A percentile compares a stretch with the other conserved stretches of the same genome.
Evolutionary conservation across 192 early-diverging fungal species (phyloP).

Genomic region (Linnemannia elongata): DNA sequence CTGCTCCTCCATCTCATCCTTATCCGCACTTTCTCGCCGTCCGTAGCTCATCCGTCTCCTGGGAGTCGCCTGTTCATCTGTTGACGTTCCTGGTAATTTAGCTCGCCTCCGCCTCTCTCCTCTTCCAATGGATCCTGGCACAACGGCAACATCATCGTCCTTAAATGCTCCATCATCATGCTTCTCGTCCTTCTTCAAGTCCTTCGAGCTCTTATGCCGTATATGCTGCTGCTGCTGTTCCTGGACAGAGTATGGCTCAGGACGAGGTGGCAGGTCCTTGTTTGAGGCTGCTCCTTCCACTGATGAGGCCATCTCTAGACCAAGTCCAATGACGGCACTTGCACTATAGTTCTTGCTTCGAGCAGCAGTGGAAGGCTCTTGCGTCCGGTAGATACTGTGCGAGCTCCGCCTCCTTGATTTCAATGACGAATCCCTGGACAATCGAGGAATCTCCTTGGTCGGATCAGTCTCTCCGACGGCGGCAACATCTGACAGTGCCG

Average conservation of each 20-base stretch:
- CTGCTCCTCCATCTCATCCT: background rate
- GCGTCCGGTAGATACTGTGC: conserved; percentile 20
- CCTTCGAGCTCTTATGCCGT: conserved; percentile 3
- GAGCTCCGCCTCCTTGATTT: conserved; percentile 37
- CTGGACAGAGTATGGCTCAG: background rate
- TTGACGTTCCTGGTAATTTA: background rate
- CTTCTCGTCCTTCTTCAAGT: background rate
- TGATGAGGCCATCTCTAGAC: conserved; percentile 6
- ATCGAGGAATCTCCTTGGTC: background rate
- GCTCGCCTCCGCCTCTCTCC: conserved; percentile 23
- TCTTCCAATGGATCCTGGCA: background rate
- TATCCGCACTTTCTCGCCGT: conserved; percentile 8
- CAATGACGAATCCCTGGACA: conserved; percentile 9
- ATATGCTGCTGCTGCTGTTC: background rate
- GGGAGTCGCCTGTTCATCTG: conserved; percentile 22
- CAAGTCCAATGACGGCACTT: conserved; percentile 18
- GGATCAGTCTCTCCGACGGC: background rate
- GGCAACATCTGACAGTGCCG: background rate
- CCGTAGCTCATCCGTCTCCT: conserved; percentile 21
- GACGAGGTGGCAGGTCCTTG: background rate
- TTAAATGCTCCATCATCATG: background rate
- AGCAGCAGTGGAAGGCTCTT: background rate
- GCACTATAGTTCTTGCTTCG: conserved; percentile 18
- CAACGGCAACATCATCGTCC: conserved; percentile 14
- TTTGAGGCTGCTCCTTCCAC: background rate